phyloP scores from a whole-genome alignment of 495 filamentous ascomycete species.

The Amniculicola lignicola region DNA sequence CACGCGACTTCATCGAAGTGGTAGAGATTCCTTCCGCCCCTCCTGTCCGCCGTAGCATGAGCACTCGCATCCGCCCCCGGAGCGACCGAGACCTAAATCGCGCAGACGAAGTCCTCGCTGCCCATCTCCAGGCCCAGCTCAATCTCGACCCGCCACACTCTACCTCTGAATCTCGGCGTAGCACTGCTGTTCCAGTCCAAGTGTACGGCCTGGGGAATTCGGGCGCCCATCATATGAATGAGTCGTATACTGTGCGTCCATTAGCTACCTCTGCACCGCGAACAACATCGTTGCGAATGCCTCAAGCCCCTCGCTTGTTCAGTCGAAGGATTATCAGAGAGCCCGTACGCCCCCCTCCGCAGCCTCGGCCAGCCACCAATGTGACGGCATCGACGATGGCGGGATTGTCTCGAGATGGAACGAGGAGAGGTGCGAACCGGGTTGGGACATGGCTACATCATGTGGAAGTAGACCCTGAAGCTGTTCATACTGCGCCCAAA shows the following conservation, averaged over 20 bases:
- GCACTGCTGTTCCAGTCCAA: slow-evolving; percentile 14
- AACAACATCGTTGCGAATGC: slow-evolving; percentile 17
- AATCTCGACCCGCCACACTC: slow-evolving; percentile 37
- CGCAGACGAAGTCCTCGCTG: slow-evolving; percentile 56
- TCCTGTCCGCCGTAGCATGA: slow-evolving; percentile 8
- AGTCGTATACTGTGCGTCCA: slow-evolving; percentile 31
- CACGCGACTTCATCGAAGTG: slow-evolving; percentile 29
- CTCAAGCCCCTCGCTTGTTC: slow-evolving; percentile 18
- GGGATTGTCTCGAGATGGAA: slow-evolving; percentile 31
- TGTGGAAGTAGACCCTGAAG: slow-evolving; percentile 30
- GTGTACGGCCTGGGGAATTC: slow-evolving; percentile 31
- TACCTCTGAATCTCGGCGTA: slow-evolving; percentile 16
- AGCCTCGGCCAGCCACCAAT: slow-evolving; percentile 2
- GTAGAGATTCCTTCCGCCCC: slow-evolving; percentile 26
- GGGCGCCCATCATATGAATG: slow-evolving; percentile 29
- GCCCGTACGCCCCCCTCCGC: slow-evolving; percentile 9
- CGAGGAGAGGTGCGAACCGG: slow-evolving; percentile 25
- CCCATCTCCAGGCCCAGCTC: slow-evolving; percentile 51
- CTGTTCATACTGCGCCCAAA: slow-evolving; percentile 13
- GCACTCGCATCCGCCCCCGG: slow-evolving; percentile 19
- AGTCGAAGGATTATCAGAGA: slow-evolving; percentile 20
- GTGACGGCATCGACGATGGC: slow-evolving; percentile 33
- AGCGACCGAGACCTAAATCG: slow-evolving; percentile 24
- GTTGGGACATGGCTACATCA: slow-evolving; percentile 36
- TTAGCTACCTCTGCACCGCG: slow-evolving; percentile 13